These are phyloP conservation scores for Ilyonectria robusta DNA, from an alignment of 2,329 filamentous ascomycete genomes.

Conservation along the genomic window DNA sequence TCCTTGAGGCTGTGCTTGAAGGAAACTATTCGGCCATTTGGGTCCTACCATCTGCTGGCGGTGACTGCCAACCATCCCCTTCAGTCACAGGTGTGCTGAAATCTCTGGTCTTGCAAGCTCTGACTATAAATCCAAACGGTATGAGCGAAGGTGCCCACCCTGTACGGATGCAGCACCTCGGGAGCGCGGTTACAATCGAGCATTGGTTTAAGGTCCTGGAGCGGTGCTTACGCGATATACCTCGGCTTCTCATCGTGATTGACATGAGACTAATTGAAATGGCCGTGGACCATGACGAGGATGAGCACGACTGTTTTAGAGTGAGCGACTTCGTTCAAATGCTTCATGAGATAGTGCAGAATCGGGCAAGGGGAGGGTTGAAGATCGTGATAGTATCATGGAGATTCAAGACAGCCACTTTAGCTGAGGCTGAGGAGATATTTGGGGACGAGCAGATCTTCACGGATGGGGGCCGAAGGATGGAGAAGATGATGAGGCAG, in stretches of 20 bases:
- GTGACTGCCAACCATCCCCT: neutral
- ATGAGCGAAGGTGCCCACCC: neutral
- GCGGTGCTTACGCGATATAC: neutral
- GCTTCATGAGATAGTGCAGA: neutral
- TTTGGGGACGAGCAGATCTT: slow-evolving; percentile 4
- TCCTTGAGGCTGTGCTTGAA: neutral
- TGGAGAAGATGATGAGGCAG: neutral
- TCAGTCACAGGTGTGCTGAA: neutral
- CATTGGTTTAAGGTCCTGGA: slow-evolving; percentile 14
- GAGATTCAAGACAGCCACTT: neutral
- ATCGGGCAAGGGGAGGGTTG: neutral
- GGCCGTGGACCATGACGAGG: neutral
- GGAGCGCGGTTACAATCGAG: neutral
- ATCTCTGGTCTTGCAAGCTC: neutral
- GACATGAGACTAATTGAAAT: slow-evolving; percentile 7
- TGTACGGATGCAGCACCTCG: slow-evolving; percentile 1
- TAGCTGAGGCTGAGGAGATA: neutral
- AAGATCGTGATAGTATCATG: neutral
- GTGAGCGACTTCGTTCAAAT: neutral
- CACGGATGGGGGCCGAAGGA: neutral
- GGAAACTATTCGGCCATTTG: neutral
- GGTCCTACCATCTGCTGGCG: neutral
- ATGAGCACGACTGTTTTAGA: neutral
- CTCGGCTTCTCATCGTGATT: neutral
- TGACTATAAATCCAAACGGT: neutral